phyloP scores from a whole-genome alignment of 495 filamentous ascomycete species.

The Neurospora tetrasperma region DNA sequence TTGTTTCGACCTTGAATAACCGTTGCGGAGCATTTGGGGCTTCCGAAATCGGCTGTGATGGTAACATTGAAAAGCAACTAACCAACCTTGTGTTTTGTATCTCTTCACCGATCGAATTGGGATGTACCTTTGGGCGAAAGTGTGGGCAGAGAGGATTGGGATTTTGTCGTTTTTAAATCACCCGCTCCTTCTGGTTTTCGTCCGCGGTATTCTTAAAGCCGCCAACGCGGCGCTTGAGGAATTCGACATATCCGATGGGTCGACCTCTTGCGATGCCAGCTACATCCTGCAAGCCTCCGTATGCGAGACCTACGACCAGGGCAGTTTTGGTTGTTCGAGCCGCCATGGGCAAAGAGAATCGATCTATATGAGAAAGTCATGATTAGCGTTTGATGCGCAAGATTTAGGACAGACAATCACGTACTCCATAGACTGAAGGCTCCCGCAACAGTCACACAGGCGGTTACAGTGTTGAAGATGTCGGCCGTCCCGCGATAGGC shows the following conservation, averaged over 20 bases:
- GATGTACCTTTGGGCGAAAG: background rate
- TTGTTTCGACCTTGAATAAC: background rate
- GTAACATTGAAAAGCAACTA: background rate
- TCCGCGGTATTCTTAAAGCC: background rate
- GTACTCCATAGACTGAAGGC: constrained; percentile 79
- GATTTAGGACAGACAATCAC: constrained; percentile 15
- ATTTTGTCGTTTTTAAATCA: constrained; percentile 9
- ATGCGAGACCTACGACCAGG: constrained; percentile 63
- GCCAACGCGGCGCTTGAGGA: constrained; percentile 32
- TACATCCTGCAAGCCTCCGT: constrained; percentile 67
- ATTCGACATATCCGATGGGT: constrained; percentile 61
- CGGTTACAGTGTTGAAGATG: constrained; percentile 63
- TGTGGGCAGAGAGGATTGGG: background rate
- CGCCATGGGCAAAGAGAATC: constrained; percentile 70
- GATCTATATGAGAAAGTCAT: constrained; percentile 42
- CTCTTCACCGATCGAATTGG: background rate
- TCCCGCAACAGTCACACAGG: constrained; percentile 72
- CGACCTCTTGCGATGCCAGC: constrained; percentile 48
- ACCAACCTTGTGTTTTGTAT: background rate
- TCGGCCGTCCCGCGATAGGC: constrained; percentile 59
- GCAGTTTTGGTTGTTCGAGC: constrained; percentile 77
- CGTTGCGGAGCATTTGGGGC: background rate
- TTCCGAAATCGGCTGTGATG: background rate
- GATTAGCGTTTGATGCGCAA: constrained; percentile 11
- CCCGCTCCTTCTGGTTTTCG: constrained; percentile 74